Evolutionary conservation across 2,329 filamentous ascomycete genomes (phyloP).

Genomic region (Diaporthe nobilis): DNA sequence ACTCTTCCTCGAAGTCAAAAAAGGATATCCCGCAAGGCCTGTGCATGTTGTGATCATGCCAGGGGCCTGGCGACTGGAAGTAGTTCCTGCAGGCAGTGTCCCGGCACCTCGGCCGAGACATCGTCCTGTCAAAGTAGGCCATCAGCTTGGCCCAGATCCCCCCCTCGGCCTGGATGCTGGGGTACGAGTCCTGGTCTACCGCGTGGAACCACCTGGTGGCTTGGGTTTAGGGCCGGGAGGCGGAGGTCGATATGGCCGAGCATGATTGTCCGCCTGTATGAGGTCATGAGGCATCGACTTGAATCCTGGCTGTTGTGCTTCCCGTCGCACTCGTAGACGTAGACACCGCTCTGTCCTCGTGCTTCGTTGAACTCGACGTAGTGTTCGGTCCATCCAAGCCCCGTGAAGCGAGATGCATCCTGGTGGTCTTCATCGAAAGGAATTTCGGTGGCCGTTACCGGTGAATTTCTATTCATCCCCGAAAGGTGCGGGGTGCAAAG

Average conservation of each 20-base stretch:
- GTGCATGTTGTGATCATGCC: neutral
- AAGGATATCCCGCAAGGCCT: neutral
- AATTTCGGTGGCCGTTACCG: neutral
- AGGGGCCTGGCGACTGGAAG: slow-evolving; percentile 14
- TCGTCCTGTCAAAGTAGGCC: neutral
- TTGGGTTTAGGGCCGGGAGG: neutral
- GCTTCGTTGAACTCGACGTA: slow-evolving; percentile 2
- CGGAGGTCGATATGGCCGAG: neutral
- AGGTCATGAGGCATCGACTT: slow-evolving; percentile 8
- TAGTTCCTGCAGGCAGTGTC: slow-evolving; percentile 1
- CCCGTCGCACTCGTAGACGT: neutral
- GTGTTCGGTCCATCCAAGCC: neutral
- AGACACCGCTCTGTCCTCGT: neutral
- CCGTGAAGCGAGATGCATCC: neutral
- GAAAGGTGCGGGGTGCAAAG: neutral
- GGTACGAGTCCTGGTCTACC: neutral
- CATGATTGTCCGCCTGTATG: neutral
- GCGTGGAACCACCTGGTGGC: slow-evolving; percentile 2
- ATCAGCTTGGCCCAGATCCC: neutral
- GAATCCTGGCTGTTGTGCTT: neutral
- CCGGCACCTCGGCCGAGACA: neutral
- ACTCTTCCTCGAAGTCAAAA: neutral
- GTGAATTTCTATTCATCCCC: neutral
- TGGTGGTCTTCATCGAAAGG: neutral
- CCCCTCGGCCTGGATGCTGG: neutral